Base-by-base conservation (phyloP, 2,329 filamentous ascomycete genomes). In the Capronia epimyces region DNA sequence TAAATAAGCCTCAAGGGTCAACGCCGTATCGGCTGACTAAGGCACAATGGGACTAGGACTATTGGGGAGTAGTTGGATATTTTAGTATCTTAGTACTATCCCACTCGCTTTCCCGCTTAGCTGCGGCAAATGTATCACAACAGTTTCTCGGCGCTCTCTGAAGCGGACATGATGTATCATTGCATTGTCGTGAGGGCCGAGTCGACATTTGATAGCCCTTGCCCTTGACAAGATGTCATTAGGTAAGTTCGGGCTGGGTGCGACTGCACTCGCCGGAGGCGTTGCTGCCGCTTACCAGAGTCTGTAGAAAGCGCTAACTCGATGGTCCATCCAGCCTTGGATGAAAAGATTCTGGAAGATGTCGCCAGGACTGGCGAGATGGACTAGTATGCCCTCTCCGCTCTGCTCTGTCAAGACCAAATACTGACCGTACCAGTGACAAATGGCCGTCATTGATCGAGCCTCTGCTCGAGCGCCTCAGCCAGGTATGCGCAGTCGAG, bases 361-460 rank as follows among this genome's bases (percentile, higher is more conserved):
- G 78, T 77, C 58, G 80, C 79, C 63, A 73, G 73, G 63, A 76
- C 81, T 65, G 80, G 80, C 61, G 70, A 74, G 45, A 75, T 83
- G 61, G 76, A 82, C 58, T 70, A 76, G 80, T 83, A 72, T 60
- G 76, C 59, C 34, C 49, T 25, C 41, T 49, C 64, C 29, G 9
- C 25, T 44, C 39, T 43, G 15, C 12, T 13, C 27, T 22, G 8
- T 7, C 2, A n/a, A 15, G 31, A 22, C 12, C 21, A 20, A 29
- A 12, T n/a, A 41, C 66, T 73, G 60, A 74, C 60, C 55, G 36
- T 47, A 56, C 62, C 67, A 89, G 86, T 63, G 75, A 79, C 51
- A 76, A 77, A 66, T 91, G 87, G 87, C 82, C 83, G 27, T 70
- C 70, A 50, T 75, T 89, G 61, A 75, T 87, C 43, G 76, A 78